Base-by-base conservation (phyloP, 257 asterid species). In the Solanum piurae region DNA sequence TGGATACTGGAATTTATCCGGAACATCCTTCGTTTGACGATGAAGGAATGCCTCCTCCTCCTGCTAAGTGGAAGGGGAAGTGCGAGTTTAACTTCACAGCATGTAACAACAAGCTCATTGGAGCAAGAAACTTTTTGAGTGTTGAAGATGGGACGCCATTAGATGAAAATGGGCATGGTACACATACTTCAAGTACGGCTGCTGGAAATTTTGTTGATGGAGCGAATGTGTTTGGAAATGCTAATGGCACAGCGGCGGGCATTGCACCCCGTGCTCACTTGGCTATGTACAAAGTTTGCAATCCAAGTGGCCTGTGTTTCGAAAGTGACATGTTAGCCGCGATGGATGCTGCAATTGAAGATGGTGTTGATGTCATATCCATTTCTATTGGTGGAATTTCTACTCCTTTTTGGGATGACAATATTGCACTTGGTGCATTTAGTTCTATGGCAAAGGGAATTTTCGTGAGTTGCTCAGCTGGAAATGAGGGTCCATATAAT, bases 21-120 rank as follows among this genome's bases (percentile, higher is more conserved):
- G 75, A 74, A 49, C 88, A 86, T 55, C 88, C 88, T 69, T 86
- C 88, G 3, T 86, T 86, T 66, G 55, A 55, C 2, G 88, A 86
- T 40, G 73, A 71, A 20, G 88, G 88, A 72, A 86, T 86, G 85
- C 85, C 85, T n/a, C 85, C 85, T 52, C 88, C 88, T 9, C 88
- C 88, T 74, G 49, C 34, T 34, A 86, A 86, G 80, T 86, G 85
- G 88, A 86, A 55, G 49, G 88, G 88, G 4, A 74, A 74, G 52
- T 86, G 88, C 23, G 85, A 86, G 55, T 46, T 40, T 6, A 55
- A 74, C 40, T 84, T 84, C 77, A 86, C 83, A 74, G 88, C 23
- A 42, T 86, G 88, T 52, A 86, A 86, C 58, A 86, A 86, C 85
- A 86, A 86, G 4, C 52, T 86, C 11, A 86, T 86, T 9, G 88